Conservation (phyloP, 768 basidiomycete genomes). For the Rhodotorula graminis region DNA sequence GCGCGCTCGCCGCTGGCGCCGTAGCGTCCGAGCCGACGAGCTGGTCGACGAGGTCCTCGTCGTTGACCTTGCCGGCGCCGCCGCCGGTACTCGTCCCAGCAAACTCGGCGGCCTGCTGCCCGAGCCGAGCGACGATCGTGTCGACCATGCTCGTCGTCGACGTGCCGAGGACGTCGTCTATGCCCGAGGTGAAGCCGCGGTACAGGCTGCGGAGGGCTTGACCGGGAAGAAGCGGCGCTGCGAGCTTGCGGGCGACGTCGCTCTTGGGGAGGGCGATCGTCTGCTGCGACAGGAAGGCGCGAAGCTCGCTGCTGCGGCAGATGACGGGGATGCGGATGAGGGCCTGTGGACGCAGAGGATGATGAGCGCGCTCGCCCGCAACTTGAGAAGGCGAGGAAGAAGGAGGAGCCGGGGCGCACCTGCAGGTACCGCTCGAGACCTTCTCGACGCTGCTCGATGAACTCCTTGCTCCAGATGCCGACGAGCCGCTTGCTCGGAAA, state of each 20-base stretch:
- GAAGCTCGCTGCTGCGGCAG: constrained; percentile 75
- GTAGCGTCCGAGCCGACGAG: constrained; percentile 43
- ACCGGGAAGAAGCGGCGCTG: constrained; percentile 54
- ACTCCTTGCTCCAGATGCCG: constrained; percentile 69
- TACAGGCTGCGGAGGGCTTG: constrained; percentile 77
- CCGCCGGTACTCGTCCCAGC: constrained; percentile 56
- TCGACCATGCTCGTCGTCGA: constrained; percentile 70
- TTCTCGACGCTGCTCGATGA: constrained; percentile 71
- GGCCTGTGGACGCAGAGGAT: constrained; percentile 51
- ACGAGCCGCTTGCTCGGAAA: constrained; percentile 93
- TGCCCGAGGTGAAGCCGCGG: constrained; percentile 83
- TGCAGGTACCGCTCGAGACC: constrained; percentile 87
- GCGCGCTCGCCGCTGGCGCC: constrained; percentile 54
- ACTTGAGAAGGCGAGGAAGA: neutral
- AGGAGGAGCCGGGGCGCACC: constrained; percentile 51
- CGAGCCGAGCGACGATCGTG: constrained; percentile 84
- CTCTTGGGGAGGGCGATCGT: constrained; percentile 37
- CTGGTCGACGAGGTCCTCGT: constrained; percentile 67
- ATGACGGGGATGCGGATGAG: constrained; percentile 67
- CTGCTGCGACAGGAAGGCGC: constrained; percentile 72
- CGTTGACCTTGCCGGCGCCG: constrained; percentile 68
- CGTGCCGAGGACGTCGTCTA: constrained; percentile 89
- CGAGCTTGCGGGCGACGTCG: neutral
- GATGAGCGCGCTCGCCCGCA: neutral
- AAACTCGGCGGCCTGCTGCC: constrained; percentile 81